Conservation (phyloP, 495 filamentous ascomycete genomes). For the Penicillium subrubescens region DNA sequence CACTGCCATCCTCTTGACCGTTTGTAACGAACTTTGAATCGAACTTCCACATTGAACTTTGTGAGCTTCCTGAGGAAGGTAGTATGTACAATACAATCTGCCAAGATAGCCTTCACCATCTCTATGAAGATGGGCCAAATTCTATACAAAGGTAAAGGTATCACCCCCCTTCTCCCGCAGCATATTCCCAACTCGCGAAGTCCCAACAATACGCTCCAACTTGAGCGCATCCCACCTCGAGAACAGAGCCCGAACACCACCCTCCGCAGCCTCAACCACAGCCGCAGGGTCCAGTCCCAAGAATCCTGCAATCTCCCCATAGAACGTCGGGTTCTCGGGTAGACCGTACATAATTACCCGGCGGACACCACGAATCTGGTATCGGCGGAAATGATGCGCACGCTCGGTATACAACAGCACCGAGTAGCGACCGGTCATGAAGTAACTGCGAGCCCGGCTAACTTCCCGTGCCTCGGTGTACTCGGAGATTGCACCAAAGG, state of each 20-base stretch:
- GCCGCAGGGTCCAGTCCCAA: constrained; percentile 51
- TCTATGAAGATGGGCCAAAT: neutral
- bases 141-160: constrained; percentile 68
- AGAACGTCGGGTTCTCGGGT: constrained; percentile 88
- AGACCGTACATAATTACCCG: constrained; percentile 82
- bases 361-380: constrained; percentile 75
- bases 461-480: constrained; percentile 77
- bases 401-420: constrained; percentile 90
- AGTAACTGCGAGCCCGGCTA: constrained; percentile 82
- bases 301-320: constrained; percentile 80
- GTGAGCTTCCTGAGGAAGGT: neutral
- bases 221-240: constrained; percentile 86
- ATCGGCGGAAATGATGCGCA: constrained; percentile 90
- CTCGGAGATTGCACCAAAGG: constrained; percentile 86
- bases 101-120: neutral
- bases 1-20: neutral
- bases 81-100: neutral
- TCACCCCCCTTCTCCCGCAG: constrained; percentile 79
- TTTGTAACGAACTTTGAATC: neutral
- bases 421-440: constrained; percentile 76
- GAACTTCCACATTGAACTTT: neutral
- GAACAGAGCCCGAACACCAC: constrained; percentile 71
- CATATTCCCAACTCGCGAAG: constrained; percentile 65
- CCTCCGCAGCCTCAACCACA: constrained; percentile 38
- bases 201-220: constrained; percentile 87